Evolutionary conservation across 2,329 filamentous ascomycete genomes (phyloP).

Genomic region (Epichloe gansuensis): DNA sequence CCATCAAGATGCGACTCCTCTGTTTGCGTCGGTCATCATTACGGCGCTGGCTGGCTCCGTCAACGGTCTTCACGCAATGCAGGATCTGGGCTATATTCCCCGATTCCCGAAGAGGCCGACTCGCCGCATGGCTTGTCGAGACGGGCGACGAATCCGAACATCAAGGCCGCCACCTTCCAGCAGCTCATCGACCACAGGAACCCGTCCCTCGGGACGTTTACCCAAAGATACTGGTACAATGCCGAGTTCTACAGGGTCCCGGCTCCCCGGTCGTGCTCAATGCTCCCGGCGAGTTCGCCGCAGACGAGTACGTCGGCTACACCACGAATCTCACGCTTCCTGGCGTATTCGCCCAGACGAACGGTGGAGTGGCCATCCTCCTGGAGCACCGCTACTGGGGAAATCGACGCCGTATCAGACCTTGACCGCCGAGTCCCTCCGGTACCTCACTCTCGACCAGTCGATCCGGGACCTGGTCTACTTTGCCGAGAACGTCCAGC

Average conservation of each 20-base stretch:
- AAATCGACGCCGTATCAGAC: conserved; percentile 53
- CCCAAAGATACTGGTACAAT: conserved; percentile 71
- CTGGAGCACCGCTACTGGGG: conserved; percentile 81
- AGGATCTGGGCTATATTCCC: background rate
- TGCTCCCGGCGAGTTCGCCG: conserved; percentile 52
- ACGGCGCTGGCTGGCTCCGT: background rate
- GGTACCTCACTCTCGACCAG: conserved; percentile 70
- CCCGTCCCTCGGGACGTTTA: conserved; percentile 47
- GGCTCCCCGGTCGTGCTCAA: conserved; percentile 67
- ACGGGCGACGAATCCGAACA: background rate
- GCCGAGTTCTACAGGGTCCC: conserved; percentile 58
- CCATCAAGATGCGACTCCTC: background rate
- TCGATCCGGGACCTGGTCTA: conserved; percentile 64
- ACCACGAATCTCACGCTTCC: conserved; percentile 61
- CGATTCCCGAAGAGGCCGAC: background rate
- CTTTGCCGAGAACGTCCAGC: conserved; percentile 59
- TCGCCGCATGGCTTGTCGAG: background rate
- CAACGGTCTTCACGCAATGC: background rate
- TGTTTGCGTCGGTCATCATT: background rate
- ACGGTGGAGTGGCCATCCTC: conserved; percentile 60
- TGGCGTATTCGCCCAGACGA: conserved; percentile 52
- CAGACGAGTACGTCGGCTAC: conserved; percentile 44
- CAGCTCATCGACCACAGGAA: conserved; percentile 48
- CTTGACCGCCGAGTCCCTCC: conserved; percentile 52
- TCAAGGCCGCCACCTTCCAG: conserved; percentile 25